These are phyloP conservation scores for Saccharomycopsis oosterbeekiorum DNA, from an alignment of 805 yeast species.

Conservation along the genomic window DNA sequence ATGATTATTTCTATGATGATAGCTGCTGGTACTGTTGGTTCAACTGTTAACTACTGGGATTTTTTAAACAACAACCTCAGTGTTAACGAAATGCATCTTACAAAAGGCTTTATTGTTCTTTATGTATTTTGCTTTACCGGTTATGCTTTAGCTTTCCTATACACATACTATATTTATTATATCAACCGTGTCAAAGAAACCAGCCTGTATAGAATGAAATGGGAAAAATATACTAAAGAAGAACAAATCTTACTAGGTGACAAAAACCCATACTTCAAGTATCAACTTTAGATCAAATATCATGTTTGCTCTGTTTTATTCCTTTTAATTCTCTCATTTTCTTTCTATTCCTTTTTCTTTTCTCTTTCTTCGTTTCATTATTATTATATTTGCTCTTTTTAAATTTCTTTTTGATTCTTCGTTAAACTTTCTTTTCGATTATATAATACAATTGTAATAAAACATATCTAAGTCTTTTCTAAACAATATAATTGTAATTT, in stretches of 20 bases:
- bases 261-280: constrained; percentile 14
- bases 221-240: neutral
- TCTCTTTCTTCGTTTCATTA: neutral
- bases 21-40: constrained; percentile 63
- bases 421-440: neutral
- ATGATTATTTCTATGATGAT: constrained; percentile 51
- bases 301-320: neutral
- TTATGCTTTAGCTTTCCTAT: neutral
- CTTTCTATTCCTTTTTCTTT: neutral
- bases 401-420: neutral
- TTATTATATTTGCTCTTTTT: neutral
- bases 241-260: constrained; percentile 7
- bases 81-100: neutral
- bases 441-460: neutral
- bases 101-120: constrained; percentile 5
- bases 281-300: neutral
- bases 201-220: constrained; percentile 6
- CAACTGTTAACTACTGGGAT: constrained; percentile 32
- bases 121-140: constrained; percentile 3
- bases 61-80: constrained; percentile 22
- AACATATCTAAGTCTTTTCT: too few relatives aligned
- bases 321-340: too few relatives aligned
- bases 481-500: too few relatives aligned
- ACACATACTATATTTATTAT: constrained; percentile 1
- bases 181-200: neutral